Base-by-base conservation (phyloP, 1,284 basidiomycete genomes). In the Amylostereum areolatum region DNA sequence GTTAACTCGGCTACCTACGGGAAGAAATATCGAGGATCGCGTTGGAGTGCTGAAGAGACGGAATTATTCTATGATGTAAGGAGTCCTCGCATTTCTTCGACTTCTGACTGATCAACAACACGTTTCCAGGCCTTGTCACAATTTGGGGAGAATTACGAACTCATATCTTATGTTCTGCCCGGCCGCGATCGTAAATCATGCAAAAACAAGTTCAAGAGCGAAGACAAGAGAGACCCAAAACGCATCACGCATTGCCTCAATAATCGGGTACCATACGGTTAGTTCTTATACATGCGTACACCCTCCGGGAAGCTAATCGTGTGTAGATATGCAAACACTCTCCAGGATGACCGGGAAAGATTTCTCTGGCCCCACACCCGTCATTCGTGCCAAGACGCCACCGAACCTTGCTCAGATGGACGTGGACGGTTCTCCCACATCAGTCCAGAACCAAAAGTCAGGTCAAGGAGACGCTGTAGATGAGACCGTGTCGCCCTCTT, bases 91-190 rank as follows among this genome's bases (percentile, higher is more conserved):
- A 34, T 37, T 46, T 36, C 34, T 37, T 47, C 41, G 6, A 50
- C 39, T 28, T 28, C 36, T 46, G 24, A 45, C 11, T 46, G 49
- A n/a, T 45, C 45, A 43, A 41, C 28, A n/a, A 28, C 48, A n/a
- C n/a, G n/a, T 29, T 9, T 42, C 10, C 18, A 93, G 89, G 90
- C 89, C 9, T 68, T 95, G 32, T 77, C 83, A 3, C 89, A 92
- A 62, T 94, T 92, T 61, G 92, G 92, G 33, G 90, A 92, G 62
- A 93, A 95, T 57, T 95, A 94, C 60, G 92, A 95, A 62, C 79
- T 95, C 51, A 92, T 95, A 50, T 87, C 92, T 2, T 84, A 85
- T 53, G 75, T 93, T 8, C 76, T 95, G 33, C 90, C 91, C 29
- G 85, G 85, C 12, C 83, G 92, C n/a, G 87, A 89, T 59, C 77